A percentile compares a stretch with the other conserved stretches of the same genome.
These are phyloP conservation scores for Brettanomyces nanus DNA, from an alignment of 805 yeast species.

Conservation along the genomic window DNA sequence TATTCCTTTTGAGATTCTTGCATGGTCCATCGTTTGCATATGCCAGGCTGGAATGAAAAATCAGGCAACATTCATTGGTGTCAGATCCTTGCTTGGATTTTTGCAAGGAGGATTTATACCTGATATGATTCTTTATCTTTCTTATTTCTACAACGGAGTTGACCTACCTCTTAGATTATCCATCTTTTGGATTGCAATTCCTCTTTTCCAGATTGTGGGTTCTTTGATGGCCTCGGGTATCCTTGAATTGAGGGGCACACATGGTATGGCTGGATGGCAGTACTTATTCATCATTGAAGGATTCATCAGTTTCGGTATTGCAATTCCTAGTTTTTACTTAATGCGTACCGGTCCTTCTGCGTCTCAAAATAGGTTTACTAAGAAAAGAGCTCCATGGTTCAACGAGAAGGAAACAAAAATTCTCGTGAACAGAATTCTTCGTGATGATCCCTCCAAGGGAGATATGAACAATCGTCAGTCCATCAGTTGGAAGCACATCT, in stretches of 20 bases:
- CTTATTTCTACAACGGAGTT: conserved; percentile 53
- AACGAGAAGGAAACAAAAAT: conserved; percentile 49
- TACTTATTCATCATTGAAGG: conserved; percentile 66
- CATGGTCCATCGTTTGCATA: conserved; percentile 51
- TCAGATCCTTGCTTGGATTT: conserved; percentile 45
- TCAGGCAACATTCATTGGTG: conserved; percentile 35
- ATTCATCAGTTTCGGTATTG: conserved; percentile 43
- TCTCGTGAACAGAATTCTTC: conserved; percentile 46
- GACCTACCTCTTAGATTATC: conserved; percentile 55
- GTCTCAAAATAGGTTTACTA: conserved; percentile 23
- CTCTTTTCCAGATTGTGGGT: conserved; percentile 37
- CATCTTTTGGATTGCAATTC: conserved; percentile 50
- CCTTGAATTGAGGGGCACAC: conserved; percentile 37
- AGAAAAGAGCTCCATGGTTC: conserved; percentile 31
- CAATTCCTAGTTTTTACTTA: conserved; percentile 27
- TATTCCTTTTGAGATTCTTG: conserved; percentile 49
- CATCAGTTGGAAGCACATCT: too few relatives aligned
- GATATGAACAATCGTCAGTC: conserved; percentile 57
- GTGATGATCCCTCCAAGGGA: conserved; percentile 60
- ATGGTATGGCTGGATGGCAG: conserved; percentile 49
- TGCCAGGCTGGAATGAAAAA: conserved; percentile 38
- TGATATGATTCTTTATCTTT: conserved; percentile 53
- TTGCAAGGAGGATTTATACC: conserved; percentile 69
- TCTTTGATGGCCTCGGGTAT: conserved; percentile 44
- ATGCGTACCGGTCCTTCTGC: conserved; percentile 30